Evolutionary conservation across 83 land plant genomes (phyloP), one percentile per base, ranked within the genome.

Genomic region (Isoetes engelmannii): DNA sequence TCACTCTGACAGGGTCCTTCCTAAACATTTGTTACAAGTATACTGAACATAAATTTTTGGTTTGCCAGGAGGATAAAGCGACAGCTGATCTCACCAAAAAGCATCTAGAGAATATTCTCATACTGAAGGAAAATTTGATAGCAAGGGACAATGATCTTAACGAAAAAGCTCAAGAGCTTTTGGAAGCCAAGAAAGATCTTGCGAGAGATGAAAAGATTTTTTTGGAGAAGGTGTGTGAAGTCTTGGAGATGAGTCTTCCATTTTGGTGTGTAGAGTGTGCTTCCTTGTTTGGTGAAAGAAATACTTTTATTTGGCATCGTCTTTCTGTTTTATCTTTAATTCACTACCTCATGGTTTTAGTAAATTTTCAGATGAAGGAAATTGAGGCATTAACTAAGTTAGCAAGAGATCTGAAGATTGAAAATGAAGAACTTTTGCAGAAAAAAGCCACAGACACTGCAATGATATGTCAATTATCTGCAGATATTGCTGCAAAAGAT

Each of bases 201-300:
- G 77, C 69, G 41, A 57, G 81, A 17, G 81, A 78, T 68, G 77
- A 78, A 47, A 56, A 70, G 6, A 78, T 78, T 19, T 78, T 78
- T 20, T 50, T 72, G 21, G 77, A 78, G 59, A 78, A 78, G 79
- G 79, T 76, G 43, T 51, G 54, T 12, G 12, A 12, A 10, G 12
- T 10, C 54, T n/a, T 51, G n/a, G 15, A 10, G 54, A 51, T 12
- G 15, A 10, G n/a, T 51, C 54, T 51, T 12, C 12, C 7, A 49
- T 7, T 49, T n/a, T n/a, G 54, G 12, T 51, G 54, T 10, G 54
- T 51, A 51, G n/a, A 51, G 12, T 51, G 15, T 51, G 54, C 3
- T 51, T n/a, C 12, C 15, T 51, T 51, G n/a, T 12, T n/a, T n/a
- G 12, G 1, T 51, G 12, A 51, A n/a, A 4, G 21, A 44, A 7